Percentiles rank a stretch among this genome's conserved stretches.
Conservation (phyloP, 805 yeast genomes). For the Spathaspora arborariae region DNA sequence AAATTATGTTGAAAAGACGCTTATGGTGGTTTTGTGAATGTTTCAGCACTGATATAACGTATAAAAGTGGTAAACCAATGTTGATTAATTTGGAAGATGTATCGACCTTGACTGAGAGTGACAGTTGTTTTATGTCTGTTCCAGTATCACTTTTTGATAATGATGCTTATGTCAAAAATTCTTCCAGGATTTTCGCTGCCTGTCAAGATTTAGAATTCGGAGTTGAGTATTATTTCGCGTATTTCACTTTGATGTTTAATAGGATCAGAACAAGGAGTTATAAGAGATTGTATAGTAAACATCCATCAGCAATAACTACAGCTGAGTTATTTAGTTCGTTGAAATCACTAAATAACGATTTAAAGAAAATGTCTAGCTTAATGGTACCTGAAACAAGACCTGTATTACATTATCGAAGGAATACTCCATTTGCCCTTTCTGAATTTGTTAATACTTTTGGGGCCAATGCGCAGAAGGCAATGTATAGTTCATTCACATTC, state of each 20-base stretch:
- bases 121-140: constrained; percentile 12
- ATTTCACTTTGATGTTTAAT: constrained; percentile 12
- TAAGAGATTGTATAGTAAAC: constrained; percentile 19
- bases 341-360: constrained; percentile 16
- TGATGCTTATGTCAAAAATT: constrained; percentile 5
- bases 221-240: constrained; percentile 12
- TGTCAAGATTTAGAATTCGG: constrained; percentile 3
- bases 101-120: constrained; percentile 15
- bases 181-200: constrained; percentile 6
- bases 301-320: constrained; percentile 10
- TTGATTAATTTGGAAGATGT: constrained; percentile 19
- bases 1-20: constrained; percentile 11
- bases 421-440: background rate
- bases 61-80: constrained; percentile 27
- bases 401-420: constrained; percentile 10
- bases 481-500: constrained; percentile 6
- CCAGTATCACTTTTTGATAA: constrained; percentile 9
- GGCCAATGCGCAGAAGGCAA: background rate
- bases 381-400: constrained; percentile 21
- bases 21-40: constrained; percentile 30
- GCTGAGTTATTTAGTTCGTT: constrained; percentile 10
- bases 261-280: constrained; percentile 22
- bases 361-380: constrained; percentile 15
- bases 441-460: constrained; percentile 6
- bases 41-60: constrained; percentile 24